Evolutionary conservation across 1,284 basidiomycete species (phyloP), one percentile per base, ranked within the genome.

Genomic region (Spongiforma sp.): DNA sequence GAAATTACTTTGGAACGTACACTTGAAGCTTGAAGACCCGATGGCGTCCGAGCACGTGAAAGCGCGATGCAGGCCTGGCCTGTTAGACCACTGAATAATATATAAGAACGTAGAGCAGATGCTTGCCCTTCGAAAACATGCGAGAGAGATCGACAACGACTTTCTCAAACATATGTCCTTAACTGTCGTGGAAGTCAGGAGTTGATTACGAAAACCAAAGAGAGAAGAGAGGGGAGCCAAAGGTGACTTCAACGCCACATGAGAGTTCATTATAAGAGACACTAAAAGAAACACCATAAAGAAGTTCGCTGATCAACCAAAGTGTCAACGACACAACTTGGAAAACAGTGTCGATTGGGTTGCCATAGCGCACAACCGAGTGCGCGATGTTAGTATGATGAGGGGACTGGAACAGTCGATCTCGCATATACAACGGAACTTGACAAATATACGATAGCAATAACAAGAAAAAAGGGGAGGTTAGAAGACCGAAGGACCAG

Each of bases 121-220:
- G n/a, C 5, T 50, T 30, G 30, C 48, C 48, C 28, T 28, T 50
- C 15, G 26, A 12, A 17, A 50, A 50, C 11, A 50, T 15, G 26
- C 39, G 7, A 8, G 28, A 28, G 5, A 65, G 53, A 37, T 65
- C 55, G 5, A 65, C 28, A 10, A 63, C 30, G 1, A 65, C 12
- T 41, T 60, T 60, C 9, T 60, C 46, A 24, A 63, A 59, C 0
- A 55, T 43, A 8, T 65, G 61, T 1, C 64, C 64, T 26, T 65
- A 61, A 9, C 60, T 62, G n/a, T 65, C 62, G 32, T 65, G 64
- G 7, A 65, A n/a, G n/a, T n/a, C n/a, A n/a, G n/a, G n/a, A n/a
- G n/a, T n/a, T n/a, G n/a, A n/a, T n/a, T n/a, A n/a, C n/a, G n/a
- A n/a, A n/a, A n/a, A n/a, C n/a, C n/a, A n/a, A n/a, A n/a, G n/a